These are phyloP conservation scores for Massarina eburnea DNA, from an alignment of 2,329 filamentous ascomycete species.

Conservation along the genomic window DNA sequence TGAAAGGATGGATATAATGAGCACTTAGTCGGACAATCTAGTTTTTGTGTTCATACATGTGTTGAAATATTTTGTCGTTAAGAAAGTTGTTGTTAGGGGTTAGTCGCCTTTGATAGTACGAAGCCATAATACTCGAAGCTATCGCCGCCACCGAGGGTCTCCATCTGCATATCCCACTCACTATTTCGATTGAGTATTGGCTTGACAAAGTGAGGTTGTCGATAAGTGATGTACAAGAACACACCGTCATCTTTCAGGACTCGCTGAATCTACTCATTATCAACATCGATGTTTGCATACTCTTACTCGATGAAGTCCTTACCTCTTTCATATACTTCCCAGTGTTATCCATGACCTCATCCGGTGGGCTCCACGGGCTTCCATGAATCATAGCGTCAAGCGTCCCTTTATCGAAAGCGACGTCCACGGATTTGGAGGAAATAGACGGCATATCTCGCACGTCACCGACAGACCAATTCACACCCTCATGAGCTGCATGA, in stretches of 20 bases:
- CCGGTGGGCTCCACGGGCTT: constrained; percentile 56
- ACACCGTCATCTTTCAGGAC: constrained; percentile 52
- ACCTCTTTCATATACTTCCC: constrained; percentile 55
- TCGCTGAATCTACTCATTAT: constrained; percentile 44
- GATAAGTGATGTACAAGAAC: constrained; percentile 52
- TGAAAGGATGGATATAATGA: background rate
- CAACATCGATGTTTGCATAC: background rate
- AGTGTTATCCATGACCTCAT: constrained; percentile 53
- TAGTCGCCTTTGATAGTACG: constrained; percentile 3
- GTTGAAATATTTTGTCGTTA: no score
- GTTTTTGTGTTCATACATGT: no score
- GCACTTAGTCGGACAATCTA: no score
- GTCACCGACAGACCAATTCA: constrained; percentile 56
- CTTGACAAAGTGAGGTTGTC: constrained; percentile 36
- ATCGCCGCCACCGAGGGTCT: constrained; percentile 20
- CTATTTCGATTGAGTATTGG: constrained; percentile 24
- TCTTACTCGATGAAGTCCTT: constrained; percentile 3
- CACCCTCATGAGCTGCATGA: constrained; percentile 42
- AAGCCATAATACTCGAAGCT: constrained; percentile 28
- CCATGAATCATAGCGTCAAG: constrained; percentile 60
- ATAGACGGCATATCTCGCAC: constrained; percentile 54
- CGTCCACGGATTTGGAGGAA: constrained; percentile 48
- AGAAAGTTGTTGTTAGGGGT: no score
- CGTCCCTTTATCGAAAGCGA: constrained; percentile 61
- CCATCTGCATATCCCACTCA: constrained; percentile 27